Evolutionary conservation across 1,284 basidiomycete species (phyloP), one percentile per base, ranked within the genome.

Genomic region (Ustilago loliicola): DNA sequence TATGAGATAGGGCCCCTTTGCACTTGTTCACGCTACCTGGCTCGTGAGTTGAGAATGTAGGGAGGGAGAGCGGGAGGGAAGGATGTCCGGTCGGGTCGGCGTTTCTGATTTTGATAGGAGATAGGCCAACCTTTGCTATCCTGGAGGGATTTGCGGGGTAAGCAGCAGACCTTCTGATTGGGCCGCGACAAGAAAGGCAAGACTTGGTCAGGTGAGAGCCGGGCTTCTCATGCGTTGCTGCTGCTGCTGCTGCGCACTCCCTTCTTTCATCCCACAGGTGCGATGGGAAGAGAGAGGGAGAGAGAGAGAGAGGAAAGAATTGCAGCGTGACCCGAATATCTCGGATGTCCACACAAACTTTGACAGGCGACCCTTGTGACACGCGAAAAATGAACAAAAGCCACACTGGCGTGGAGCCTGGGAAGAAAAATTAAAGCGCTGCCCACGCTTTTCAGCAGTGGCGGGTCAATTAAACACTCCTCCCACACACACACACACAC

Each of bases 81-180:
- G 21, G 42, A n/a, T 9, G 53, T 6, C 11, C 15, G 47, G 34
- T 51, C 50, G 59, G 59, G 52, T 54, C 2, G 21, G 38, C 23
- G 45, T 66, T 58, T 72, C 64, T 65, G 34, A 42, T 36, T 38
- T 65, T 21, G 69, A 72, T 72, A 72, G 69, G 64, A 72, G 64
- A 72, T 72, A 72, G 64, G 59, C 27, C 59, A 30, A 23, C 47
- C 29, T 36, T 17, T n/a, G 19, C 15, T n/a, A 5, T 32, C 38
- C 6, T 40, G 38, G 42, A 7, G n/a, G 29, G n/a, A 17, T 51
- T 50, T 58, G 63, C 63, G 63, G 63, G 63, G 63, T 58, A 65
- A 42, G 56, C 27, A 38, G n/a, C 36, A 19, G 11, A 21, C 7
- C 30, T 36, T 11, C 21, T 54, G 51, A 54, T 55, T 45, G 51